Conservation (phyloP, 257 asterid genomes). For the Nicotiana noctiflora region DNA sequence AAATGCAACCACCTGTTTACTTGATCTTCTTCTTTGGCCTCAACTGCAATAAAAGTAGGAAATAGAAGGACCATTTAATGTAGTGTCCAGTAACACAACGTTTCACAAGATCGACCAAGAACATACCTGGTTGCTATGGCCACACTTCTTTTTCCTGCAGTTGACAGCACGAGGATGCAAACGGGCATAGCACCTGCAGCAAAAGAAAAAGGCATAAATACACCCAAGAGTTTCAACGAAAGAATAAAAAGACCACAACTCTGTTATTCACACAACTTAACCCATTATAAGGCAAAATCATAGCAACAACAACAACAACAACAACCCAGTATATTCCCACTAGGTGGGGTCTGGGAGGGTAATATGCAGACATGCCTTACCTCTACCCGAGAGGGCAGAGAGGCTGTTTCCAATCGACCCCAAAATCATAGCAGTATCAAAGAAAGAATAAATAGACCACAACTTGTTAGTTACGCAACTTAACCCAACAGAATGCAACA, state of each 20-base stretch:
- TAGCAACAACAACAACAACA: no score
- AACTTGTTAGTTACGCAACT: background rate
- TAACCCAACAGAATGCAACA: background rate
- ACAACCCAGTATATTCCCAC: no score
- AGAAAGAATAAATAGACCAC: background rate
- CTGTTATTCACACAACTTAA: background rate
- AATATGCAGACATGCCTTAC: no score
- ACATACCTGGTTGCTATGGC: constrained; percentile 77
- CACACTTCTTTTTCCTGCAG: constrained; percentile 93
- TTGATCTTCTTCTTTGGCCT: constrained; percentile 50
- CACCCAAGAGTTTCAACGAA: background rate
- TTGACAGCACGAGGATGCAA: constrained; percentile 83
- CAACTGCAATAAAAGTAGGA: constrained; percentile 19
- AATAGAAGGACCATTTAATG: background rate
- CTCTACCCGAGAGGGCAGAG: no score
- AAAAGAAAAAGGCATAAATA: background rate
- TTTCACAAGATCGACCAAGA: background rate
- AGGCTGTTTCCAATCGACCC: no score
- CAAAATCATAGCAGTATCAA: background rate
- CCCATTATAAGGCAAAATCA: background rate
- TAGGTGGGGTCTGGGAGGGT: no score
- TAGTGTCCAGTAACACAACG: background rate
- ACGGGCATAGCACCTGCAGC: constrained; percentile 71
- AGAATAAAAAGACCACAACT: background rate
- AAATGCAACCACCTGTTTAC: constrained; percentile 13